Evolutionary conservation across 495 filamentous ascomycete species (phyloP), one percentile per base, ranked within the genome.

Genomic region (Hyaloscypha hepaticicola): DNA sequence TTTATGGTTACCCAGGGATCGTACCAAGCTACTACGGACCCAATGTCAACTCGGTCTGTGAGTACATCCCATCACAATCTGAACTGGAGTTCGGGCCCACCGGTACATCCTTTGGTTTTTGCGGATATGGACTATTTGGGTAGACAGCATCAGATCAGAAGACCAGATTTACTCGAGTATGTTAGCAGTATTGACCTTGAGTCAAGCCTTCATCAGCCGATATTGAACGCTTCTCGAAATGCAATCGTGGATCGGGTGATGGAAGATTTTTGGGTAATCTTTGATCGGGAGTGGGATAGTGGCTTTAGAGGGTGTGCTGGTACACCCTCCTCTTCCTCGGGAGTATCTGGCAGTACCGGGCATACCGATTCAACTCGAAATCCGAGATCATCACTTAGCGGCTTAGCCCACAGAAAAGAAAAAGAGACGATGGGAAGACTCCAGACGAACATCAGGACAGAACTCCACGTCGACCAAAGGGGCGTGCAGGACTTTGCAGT

Each of bases 241-340:
- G 60, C 41, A 14, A 25, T 67, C n/a, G 53, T 60, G 8, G 48
- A 60, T 22, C 45, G 55, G 11, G 28, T 67, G 7, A 67, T 67
- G 65, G 55, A 60, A 27, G 55, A 67, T 21, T 67, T 67, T 56
- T 67, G 65, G 65, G 38, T 25, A 5, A 63, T 67, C 19, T 63
- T 63, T 41, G 64, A 67, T 21, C 65, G 64, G 31, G 6, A 31
- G 9, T 60, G 29, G 65, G 16, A 28, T 4, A 5, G 11, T 24
- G 25, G 5, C 6, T 38, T 25, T 38, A 52, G 7, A 12, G 49
- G 7, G 21, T 52, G 11, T 7, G 9, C 49, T 12, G 49, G 22
- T 14, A 52, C 9, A 11, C 7, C 49, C 7, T 24, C 49, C 22
- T 7, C 9, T 12, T 12, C 11, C 9, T 14, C 49, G 22, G 49